Evolutionary conservation across 2,329 filamentous ascomycete species (phyloP).

Genomic region (Ramichloridium luteum): DNA sequence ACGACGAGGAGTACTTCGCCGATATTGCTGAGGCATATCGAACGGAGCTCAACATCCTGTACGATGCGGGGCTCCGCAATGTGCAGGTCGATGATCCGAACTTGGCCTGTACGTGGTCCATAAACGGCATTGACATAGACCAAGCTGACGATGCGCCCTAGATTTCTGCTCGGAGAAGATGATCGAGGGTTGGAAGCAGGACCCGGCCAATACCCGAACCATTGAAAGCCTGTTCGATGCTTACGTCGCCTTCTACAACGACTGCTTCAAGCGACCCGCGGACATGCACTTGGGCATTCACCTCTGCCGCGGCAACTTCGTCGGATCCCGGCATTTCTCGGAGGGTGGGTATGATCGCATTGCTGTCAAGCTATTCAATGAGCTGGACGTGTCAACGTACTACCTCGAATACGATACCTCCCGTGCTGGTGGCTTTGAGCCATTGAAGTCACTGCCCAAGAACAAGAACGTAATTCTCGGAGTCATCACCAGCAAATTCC

Average conservation of each 20-base stretch:
- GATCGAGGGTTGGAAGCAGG: slow-evolving; percentile 57
- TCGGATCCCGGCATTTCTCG: slow-evolving; percentile 34
- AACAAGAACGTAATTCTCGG: slow-evolving; percentile 37
- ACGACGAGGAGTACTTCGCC: slow-evolving; percentile 36
- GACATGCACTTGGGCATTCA: slow-evolving; percentile 73
- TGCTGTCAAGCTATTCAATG: slow-evolving; percentile 25
- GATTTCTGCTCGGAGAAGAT: slow-evolving; percentile 63
- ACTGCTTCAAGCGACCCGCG: slow-evolving; percentile 45
- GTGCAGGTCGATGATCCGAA: slow-evolving; percentile 38
- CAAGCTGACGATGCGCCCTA: slow-evolving; percentile 6
- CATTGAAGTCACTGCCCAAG: slow-evolving; percentile 33
- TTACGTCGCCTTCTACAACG: slow-evolving; percentile 68
- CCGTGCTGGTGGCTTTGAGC: slow-evolving; percentile 36
- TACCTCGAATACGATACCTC: slow-evolving; percentile 34
- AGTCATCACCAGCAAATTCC: slow-evolving; percentile 36
- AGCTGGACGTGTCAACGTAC: slow-evolving; percentile 23
- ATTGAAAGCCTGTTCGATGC: slow-evolving; percentile 60
- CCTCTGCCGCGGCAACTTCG: slow-evolving; percentile 48
- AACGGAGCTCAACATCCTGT: slow-evolving; percentile 33
- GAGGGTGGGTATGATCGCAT: slow-evolving; percentile 37
- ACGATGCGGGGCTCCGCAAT: slow-evolving; percentile 34
- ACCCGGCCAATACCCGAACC: slow-evolving; percentile 52
- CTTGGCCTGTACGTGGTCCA: slow-evolving; percentile 25
- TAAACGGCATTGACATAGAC: not conserved
- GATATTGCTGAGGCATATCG: slow-evolving; percentile 36